Base-by-base conservation (phyloP, 139 green algal genomes). In the Pleodorina starrii region DNA sequence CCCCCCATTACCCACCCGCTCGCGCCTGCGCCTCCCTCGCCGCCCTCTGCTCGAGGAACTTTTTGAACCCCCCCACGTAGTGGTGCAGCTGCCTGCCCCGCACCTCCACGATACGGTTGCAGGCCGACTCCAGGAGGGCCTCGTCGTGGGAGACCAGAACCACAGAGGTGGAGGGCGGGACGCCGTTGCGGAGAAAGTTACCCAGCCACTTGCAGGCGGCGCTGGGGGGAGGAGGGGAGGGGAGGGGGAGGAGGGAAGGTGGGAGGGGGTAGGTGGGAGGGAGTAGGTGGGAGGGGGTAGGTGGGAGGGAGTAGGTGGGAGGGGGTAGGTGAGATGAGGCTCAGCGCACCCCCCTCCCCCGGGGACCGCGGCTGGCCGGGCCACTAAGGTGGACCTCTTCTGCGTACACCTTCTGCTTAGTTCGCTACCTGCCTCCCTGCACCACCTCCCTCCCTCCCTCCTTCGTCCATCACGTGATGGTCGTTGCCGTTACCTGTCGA, bases 121-220 rank as follows among this genome's bases (percentile, higher is more conserved):
- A 94, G 72, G 84, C 88, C 17, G 82, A 78, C 83, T 96, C 71
- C 85, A 97, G 90, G 48, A 97, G 93, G 42, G 80, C 89, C 79
- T 96, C 91, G 63, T 97, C 94, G 92, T 98, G 96, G 2, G 83
- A 94, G 48, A 98, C 95, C 32, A 97, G 91, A 0, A 98, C 50
- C 29, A 96, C 73, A 0, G 90, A 92, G 60, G 81, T 59, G 43
- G 42, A 29, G 42, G 81, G 32, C 84, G 91, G 23, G 82, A 90
- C 25, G 71, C 94, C 81, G 12, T 63, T 89, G 17, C 85, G 66
- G 79, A 98, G 71, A 84, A 95, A 97, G 29, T 90, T 78, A 6
- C 90, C 91, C 60, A 97, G 91, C 95, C 96, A 97, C 72, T 93
- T 94, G 27, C 91, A 83, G 10, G 90, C 92, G 16, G 90, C 84